Conservation (phyloP, 768 basidiomycete genomes). For the Suillus occidentalis region DNA sequence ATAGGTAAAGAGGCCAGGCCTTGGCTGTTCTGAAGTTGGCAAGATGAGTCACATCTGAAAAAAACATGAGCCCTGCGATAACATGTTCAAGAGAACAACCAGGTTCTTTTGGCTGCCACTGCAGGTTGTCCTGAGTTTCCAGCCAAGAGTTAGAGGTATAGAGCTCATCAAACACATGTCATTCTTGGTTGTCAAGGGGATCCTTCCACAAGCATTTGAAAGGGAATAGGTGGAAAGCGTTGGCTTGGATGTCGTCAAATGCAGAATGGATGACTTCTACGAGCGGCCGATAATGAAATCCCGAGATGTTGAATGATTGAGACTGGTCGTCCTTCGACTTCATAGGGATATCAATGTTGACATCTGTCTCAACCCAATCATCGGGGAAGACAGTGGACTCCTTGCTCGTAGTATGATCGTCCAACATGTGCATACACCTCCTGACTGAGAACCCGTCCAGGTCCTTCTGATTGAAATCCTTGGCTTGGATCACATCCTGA, state of each 20-base stretch:
- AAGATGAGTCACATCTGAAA: no score
- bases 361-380: slow-evolving; percentile 6
- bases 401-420: neutral
- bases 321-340: slow-evolving; percentile 3
- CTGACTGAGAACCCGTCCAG: slow-evolving; percentile 4
- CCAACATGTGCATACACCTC: neutral
- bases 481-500: slow-evolving; percentile 6
- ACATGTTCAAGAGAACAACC: no score
- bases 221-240: slow-evolving; percentile 22
- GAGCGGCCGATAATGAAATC: slow-evolving; percentile 17
- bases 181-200: neutral
- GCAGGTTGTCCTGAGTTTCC: no score
- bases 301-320: slow-evolving; percentile 6
- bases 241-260: slow-evolving; percentile 4
- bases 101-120: no score
- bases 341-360: slow-evolving; percentile 3
- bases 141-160: no score
- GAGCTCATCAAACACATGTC: no score
- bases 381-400: neutral
- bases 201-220: slow-evolving; percentile 20
- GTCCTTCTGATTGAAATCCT: slow-evolving; percentile 10
- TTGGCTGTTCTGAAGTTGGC: no score
- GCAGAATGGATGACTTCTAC: slow-evolving; percentile 13
- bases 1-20: no score
- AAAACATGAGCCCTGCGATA: no score